phyloP scores from a whole-genome alignment of 2,329 filamentous ascomycete genomes.

The Hypoxylon sp. region DNA sequence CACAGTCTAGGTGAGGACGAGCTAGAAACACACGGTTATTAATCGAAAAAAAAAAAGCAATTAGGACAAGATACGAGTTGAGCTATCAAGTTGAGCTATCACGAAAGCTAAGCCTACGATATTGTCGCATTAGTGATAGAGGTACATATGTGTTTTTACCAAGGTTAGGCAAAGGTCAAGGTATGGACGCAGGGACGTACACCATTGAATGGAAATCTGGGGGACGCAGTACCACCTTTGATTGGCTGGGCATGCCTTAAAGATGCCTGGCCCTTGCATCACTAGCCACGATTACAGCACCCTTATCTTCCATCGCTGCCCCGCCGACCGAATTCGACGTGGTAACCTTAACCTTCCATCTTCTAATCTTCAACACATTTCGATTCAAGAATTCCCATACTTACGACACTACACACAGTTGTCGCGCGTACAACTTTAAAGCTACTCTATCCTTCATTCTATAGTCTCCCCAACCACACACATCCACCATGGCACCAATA shows the following conservation, averaged over 20 bases:
- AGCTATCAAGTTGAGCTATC: too few species aligned
- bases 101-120: too few species aligned
- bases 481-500: constrained; percentile 55
- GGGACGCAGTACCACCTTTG: constrained; percentile 9
- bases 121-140: too few species aligned
- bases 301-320: constrained; percentile 5
- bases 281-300: neutral
- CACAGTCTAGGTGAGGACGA: too few species aligned
- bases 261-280: neutral
- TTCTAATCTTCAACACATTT: constrained; percentile 1
- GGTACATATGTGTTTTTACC: too few species aligned
- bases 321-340: constrained; percentile 5
- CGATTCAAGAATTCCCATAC: neutral
- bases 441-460: neutral
- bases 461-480: neutral
- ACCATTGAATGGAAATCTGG: constrained; percentile 26
- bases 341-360: neutral
- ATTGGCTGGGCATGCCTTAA: constrained; percentile 4
- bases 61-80: too few species aligned
- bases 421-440: neutral
- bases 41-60: too few species aligned
- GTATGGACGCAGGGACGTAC: too few species aligned
- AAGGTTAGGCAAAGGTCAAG: too few species aligned
- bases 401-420: neutral
- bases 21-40: too few species aligned